Conservation (phyloP, 1,284 basidiomycete genomes). For the Microstroma glucosiphilum region DNA sequence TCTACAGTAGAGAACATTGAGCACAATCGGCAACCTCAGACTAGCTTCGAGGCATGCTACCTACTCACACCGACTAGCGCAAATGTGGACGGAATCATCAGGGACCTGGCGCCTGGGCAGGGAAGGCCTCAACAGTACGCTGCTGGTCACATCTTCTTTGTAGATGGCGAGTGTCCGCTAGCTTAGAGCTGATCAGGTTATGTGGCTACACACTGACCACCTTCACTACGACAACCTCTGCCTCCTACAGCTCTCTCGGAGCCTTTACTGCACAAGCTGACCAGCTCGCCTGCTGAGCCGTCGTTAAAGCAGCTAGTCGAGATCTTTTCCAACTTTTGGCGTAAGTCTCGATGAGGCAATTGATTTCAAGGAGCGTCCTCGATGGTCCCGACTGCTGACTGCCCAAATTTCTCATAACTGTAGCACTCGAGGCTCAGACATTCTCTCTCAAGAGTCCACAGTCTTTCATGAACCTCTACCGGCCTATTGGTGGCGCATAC, state of each 20-base stretch:
- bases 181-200: not conserved
- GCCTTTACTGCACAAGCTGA: constrained; percentile 39
- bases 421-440: constrained; percentile 29
- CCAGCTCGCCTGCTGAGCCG: constrained; percentile 42
- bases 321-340: constrained; percentile 46
- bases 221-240: not conserved
- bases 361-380: not conserved
- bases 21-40: constrained; percentile 29
- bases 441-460: constrained; percentile 43
- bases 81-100: constrained; percentile 83
- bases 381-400: constrained; percentile 5
- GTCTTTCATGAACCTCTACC: constrained; percentile 28
- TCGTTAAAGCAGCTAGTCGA: constrained; percentile 45
- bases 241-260: constrained; percentile 30
- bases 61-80: constrained; percentile 87
- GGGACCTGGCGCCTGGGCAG: constrained; percentile 34
- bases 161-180: constrained; percentile 65
- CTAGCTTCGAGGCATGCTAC: constrained; percentile 57
- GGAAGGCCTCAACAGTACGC: constrained; percentile 62
- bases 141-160: constrained; percentile 85
- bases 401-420: not conserved
- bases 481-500: constrained; percentile 55
- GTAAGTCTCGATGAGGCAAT: constrained; percentile 9
- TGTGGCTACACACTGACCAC: not conserved
- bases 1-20: constrained; percentile 48